Percentiles rank a stretch among this genome's conserved stretches.
Conservation (phyloP, 1,284 basidiomycete genomes). For the Schizopora paradoxa region DNA sequence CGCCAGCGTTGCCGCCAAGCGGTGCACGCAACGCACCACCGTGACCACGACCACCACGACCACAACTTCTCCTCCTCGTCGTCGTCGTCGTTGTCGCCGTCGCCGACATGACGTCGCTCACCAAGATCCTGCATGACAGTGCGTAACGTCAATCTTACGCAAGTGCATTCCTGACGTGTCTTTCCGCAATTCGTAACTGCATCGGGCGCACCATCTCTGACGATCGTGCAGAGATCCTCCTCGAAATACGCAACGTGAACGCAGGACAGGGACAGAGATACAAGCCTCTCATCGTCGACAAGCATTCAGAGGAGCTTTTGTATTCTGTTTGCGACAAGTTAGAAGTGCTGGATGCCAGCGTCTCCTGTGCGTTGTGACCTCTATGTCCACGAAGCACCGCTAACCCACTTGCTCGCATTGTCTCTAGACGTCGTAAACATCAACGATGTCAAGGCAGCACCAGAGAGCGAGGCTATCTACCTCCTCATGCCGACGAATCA, state of each 20-base stretch:
- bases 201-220: not conserved
- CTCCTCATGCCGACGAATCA: conserved; percentile 91
- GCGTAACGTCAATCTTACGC: conserved; percentile 22
- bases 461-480: conserved; percentile 86
- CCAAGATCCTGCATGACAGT: conserved; percentile 50
- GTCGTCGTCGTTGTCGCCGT: too few species aligned
- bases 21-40: too few species aligned
- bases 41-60: too few species aligned
- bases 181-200: too few species aligned
- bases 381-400: too few species aligned
- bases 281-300: conserved; percentile 97
- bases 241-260: conserved; percentile 69
- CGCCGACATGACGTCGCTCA: conserved; percentile 57
- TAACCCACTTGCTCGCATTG: conserved; percentile 1
- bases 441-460: conserved; percentile 54
- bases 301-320: conserved; percentile 82
- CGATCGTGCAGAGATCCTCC: conserved; percentile 58
- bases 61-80: too few species aligned
- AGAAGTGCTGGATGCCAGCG: conserved; percentile 91
- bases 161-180: not conserved
- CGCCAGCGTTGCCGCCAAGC: too few species aligned
- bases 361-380: conserved; percentile 66
- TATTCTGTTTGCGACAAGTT: conserved; percentile 87
- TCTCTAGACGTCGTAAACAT: not conserved
- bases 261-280: conserved; percentile 73